Evolutionary conservation across 83 land plant species (phyloP), one percentile per base, ranked within the genome.

Genomic region (Diphasiastrum complanatum): DNA sequence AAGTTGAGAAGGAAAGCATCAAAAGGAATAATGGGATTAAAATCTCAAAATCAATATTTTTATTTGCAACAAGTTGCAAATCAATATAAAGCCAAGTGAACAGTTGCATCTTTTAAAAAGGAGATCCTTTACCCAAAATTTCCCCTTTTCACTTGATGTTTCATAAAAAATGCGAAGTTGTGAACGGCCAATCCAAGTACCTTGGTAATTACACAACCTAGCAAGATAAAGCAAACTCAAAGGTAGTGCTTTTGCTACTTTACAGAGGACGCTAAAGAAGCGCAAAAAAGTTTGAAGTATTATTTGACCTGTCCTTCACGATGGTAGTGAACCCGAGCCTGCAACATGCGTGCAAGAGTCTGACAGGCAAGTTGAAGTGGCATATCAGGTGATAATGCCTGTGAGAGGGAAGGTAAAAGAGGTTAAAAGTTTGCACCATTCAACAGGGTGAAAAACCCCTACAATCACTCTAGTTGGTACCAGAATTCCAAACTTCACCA

Each of bases 291-390:
- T 25, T 28, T 5, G 33, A 2, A 54, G 25, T 1, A 55, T 51
- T 22, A 37, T 3, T 1, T 26, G 20, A 90, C 99, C 87, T 90
- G 97, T 29, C 99, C 99, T 71, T 90, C 85, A 28, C 81, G 85
- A 72, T 81, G 84, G 69, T 80, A 85, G 76, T 95, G 99, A 22
- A 77, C 74, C 43, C 97, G 83, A 71, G 97, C 86, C 69, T 82
- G 79, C 31, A 95, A 67, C 85, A 89, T 84, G 57, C 85, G 77
- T 27, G 86, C 73, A 61, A 95, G 69, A 26, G 90, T 86, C 16
- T 86, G 83, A 20, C 85, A 95, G 1, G 95, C 97, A 65, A 95
- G 81, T 32, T 83, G 87, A 43, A 95, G 87, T 19, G 99, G 97
- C 87, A 90, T 90, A 32, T 81, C 82, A 32, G 87, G 79, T 36